phyloP scores from a whole-genome alignment of 108 stramenopile genomes.

The Chaetoceros tenuissimus region DNA sequence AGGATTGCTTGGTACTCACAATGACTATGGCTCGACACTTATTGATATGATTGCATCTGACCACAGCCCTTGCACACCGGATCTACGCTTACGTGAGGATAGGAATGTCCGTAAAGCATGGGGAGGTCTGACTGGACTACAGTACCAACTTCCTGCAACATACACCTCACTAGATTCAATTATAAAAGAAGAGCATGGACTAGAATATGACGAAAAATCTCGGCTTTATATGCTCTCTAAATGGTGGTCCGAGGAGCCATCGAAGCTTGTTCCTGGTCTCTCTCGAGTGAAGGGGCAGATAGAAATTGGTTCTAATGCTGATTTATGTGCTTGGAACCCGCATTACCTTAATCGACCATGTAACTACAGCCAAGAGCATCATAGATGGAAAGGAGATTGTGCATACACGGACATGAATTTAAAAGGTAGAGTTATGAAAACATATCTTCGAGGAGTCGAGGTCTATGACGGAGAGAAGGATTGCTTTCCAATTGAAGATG shows the following conservation, averaged over 20 bases:
- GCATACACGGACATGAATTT: conserved; percentile 7
- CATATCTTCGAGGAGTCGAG: conserved; percentile 13
- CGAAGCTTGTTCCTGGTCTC: conserved; percentile 19
- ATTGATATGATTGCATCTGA: conserved; percentile 42
- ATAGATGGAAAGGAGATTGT: conserved; percentile 20
- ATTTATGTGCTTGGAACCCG: conserved; percentile 21
- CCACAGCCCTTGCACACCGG: conserved; percentile 35
- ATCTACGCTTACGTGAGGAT: conserved; percentile 9
- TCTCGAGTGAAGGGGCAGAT: conserved; percentile 9
- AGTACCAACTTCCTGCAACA: conserved; percentile 29
- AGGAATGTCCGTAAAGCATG: conserved; percentile 19
- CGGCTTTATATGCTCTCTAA: conserved; percentile 6
- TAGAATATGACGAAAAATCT: neutral
- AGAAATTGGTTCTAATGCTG: conserved; percentile 16
- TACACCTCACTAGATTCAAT: conserved; percentile 10
- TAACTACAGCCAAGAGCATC: conserved; percentile 15
- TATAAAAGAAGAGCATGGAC: neutral
- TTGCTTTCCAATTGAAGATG: neutral
- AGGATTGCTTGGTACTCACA: conserved; percentile 4
- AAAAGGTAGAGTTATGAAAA: conserved; percentile 18
- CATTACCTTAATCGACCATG: conserved; percentile 8
- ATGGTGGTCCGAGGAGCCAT: conserved; percentile 30
- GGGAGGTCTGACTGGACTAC: conserved; percentile 35
- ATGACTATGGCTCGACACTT: conserved; percentile 1
- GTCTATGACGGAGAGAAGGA: conserved; percentile 24